Percentiles rank a stretch among this genome's conserved stretches.
phyloP scores from a whole-genome alignment of 1,139 yeast genomes.

The Schwanniomyces etchellsii region DNA sequence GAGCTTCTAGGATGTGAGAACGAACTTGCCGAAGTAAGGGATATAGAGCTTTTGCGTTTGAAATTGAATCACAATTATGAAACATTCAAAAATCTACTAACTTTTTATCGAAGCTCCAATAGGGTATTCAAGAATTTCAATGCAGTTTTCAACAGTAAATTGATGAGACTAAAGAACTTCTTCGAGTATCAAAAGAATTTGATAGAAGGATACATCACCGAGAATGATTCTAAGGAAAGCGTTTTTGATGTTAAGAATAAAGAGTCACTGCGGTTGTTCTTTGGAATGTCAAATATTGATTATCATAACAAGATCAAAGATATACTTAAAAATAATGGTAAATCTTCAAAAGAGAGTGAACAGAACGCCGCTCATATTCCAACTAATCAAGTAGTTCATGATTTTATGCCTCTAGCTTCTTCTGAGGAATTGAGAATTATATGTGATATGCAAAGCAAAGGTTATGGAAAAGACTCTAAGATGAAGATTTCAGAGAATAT shows the following conservation, averaged over 20 bases:
- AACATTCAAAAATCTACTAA: constrained; percentile 24
- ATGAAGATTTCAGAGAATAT: constrained; percentile 11
- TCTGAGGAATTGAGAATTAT: constrained; percentile 34
- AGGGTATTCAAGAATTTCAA: constrained; percentile 30
- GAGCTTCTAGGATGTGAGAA: constrained; percentile 18
- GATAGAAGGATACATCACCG: constrained; percentile 20
- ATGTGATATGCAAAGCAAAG: constrained; percentile 25
- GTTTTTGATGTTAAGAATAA: constrained; percentile 28
- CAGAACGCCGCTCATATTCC: not conserved
- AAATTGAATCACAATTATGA: constrained; percentile 32
- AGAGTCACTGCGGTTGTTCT: constrained; percentile 31
- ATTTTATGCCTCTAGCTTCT: constrained; percentile 39
- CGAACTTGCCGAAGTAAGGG: constrained; percentile 19
- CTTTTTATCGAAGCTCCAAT: constrained; percentile 36
- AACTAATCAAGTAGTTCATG: constrained; percentile 21
- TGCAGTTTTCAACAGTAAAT: constrained; percentile 24
- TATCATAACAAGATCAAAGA: constrained; percentile 25
- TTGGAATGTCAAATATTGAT: constrained; percentile 26
- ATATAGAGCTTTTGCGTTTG: constrained; percentile 30
- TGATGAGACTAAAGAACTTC: constrained; percentile 35
- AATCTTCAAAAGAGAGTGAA: not conserved
- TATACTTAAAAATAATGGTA: constrained; percentile 9
- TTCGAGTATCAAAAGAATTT: constrained; percentile 32
- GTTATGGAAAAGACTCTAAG: constrained; percentile 10
- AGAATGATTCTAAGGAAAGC: constrained; percentile 15